Conservation (phyloP, 352 stramenopile genomes). For the Phytophthora brassicae region DNA sequence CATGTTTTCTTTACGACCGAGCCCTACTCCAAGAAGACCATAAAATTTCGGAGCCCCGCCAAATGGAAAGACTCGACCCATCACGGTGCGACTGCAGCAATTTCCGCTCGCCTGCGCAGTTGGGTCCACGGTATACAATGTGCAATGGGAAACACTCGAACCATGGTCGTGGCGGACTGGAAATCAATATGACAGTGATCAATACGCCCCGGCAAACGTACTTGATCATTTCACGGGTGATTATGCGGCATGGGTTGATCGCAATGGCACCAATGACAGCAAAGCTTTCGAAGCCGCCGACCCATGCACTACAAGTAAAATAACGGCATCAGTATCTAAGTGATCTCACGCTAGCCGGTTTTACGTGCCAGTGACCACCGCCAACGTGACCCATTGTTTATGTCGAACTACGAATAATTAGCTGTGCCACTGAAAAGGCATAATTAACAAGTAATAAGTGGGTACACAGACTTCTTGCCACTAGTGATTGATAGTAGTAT, state of each 20-base stretch:
- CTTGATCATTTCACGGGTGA: not conserved
- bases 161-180: slow-evolving; percentile 5
- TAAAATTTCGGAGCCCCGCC: not conserved
- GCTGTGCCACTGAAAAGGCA: too few relatives aligned
- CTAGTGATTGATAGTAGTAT: too few relatives aligned
- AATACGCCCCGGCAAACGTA: not conserved
- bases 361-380: not conserved
- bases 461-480: too few relatives aligned
- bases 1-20: slow-evolving; percentile 2
- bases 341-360: not conserved
- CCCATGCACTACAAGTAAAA: not conserved
- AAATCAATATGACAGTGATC: not conserved
- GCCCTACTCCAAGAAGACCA: not conserved
- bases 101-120: not conserved
- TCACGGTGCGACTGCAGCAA: slow-evolving; percentile 10
- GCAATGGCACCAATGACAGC: not conserved
- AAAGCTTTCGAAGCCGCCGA: not conserved
- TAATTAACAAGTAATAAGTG: too few relatives aligned
- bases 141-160: slow-evolving; percentile 20
- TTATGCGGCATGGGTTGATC: not conserved
- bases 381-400: not conserved
- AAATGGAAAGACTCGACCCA: not conserved
- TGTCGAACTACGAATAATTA: too few relatives aligned
- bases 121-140: slow-evolving; percentile 19
- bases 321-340: not conserved